phyloP scores from a whole-genome alignment of 2,329 filamentous ascomycete genomes.

The Aschersonia sp. region DNA sequence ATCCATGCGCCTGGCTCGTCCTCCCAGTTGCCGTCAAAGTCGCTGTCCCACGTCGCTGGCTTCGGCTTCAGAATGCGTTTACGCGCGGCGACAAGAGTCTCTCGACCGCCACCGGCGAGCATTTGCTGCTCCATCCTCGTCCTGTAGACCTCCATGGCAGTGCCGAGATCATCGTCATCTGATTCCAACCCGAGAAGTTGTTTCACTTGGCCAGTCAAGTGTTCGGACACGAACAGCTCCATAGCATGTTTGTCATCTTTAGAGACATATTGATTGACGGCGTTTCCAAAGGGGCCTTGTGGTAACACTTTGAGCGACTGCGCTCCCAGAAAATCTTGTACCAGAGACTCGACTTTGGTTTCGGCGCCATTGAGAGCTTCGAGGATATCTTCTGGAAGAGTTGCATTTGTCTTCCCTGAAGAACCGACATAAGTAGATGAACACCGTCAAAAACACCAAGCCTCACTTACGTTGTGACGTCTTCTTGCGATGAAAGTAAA shows the following conservation, averaged over 20 bases:
- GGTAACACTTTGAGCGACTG: constrained; percentile 89
- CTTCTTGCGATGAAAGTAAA: constrained; percentile 88
- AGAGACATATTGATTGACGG: constrained; percentile 81
- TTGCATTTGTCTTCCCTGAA: constrained; percentile 18
- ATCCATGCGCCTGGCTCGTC: constrained; percentile 52
- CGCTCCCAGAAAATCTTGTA: constrained; percentile 72
- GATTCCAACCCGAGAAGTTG: constrained; percentile 52
- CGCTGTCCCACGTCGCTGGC: constrained; percentile 76
- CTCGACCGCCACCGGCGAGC: constrained; percentile 38
- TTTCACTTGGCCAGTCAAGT: constrained; percentile 54
- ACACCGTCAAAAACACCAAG: constrained; percentile 1
- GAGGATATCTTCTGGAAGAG: constrained; percentile 49
- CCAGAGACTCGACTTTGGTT: constrained; percentile 74
- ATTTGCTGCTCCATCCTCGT: constrained; percentile 59
- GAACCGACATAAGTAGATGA: no score
- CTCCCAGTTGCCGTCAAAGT: constrained; percentile 75
- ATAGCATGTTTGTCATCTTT: constrained; percentile 93
- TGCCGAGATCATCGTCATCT: constrained; percentile 52
- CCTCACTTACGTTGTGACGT: constrained; percentile 24
- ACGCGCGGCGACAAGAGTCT: constrained; percentile 19
- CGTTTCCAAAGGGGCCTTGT: constrained; percentile 84
- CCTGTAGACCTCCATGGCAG: constrained; percentile 60
- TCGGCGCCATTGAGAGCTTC: constrained; percentile 42
- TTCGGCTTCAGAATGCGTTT: constrained; percentile 49
- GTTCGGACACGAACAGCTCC: constrained; percentile 64